Conservation (phyloP, 345 rosid genomes). For the Orychophragmus violaceus region DNA sequence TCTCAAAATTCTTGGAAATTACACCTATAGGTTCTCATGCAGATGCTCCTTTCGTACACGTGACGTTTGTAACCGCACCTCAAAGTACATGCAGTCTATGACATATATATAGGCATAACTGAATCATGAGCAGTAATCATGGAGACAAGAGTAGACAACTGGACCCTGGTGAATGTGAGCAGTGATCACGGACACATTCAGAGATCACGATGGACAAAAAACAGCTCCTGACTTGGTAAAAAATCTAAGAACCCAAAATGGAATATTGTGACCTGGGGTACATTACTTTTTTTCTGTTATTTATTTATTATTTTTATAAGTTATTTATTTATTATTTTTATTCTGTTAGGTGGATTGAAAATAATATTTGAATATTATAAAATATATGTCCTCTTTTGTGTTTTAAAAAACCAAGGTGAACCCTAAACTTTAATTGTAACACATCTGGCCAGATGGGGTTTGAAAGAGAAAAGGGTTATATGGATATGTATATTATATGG, state of each 20-base stretch:
- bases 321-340: not conserved
- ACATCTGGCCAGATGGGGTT: not conserved
- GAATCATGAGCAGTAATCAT: not conserved
- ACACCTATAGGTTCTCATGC: too few species aligned
- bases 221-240: not conserved
- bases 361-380: not conserved
- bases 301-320: not conserved
- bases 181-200: conserved; percentile 1
- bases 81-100: too few species aligned
- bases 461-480: not conserved
- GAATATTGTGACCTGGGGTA: not conserved
- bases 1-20: too few species aligned
- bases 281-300: too few species aligned
- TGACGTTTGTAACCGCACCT: too few species aligned
- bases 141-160: too few species aligned
- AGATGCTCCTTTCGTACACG: too few species aligned
- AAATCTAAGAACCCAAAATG: conserved; percentile 10
- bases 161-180: not conserved
- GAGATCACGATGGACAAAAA: not conserved
- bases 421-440: not conserved
- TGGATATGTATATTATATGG: not conserved
- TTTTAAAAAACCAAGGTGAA: not conserved
- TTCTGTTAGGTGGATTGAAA: not conserved
- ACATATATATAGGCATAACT: not conserved
- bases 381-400: not conserved